These are phyloP conservation scores for Coemansia sp. DNA, from an alignment of 192 early-diverging fungal species.

Conservation along the genomic window DNA sequence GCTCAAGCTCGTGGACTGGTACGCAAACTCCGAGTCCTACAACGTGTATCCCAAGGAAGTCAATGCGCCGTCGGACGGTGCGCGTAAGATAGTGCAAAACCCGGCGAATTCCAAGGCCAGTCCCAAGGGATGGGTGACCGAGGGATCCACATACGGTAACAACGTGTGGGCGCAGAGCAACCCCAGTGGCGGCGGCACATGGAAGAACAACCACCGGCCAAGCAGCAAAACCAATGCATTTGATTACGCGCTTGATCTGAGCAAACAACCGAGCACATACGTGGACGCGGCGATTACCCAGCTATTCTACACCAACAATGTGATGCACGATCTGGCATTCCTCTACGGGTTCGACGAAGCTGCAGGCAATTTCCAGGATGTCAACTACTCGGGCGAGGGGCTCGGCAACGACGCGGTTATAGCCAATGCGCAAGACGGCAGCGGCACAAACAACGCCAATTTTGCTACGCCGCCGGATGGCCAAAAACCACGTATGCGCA, in stretches of 20 bases:
- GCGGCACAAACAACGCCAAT: conserved; percentile 90
- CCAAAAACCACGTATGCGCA: conserved; percentile 85
- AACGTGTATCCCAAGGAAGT: conserved; percentile 78
- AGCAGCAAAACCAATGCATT: conserved; percentile 58
- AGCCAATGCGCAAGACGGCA: conserved; percentile 90
- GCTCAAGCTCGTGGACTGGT: conserved; percentile 80
- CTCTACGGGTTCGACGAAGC: conserved; percentile 89
- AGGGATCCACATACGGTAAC: conserved; percentile 69
- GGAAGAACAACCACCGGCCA: conserved; percentile 81
- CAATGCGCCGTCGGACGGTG: conserved; percentile 76
- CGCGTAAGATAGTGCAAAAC: conserved; percentile 58
- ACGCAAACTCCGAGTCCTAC: conserved; percentile 70
- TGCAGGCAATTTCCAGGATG: conserved; percentile 92
- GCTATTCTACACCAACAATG: conserved; percentile 91
- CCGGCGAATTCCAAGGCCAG: conserved; percentile 62
- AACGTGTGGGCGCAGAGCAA: conserved; percentile 97
- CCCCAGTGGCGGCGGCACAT: conserved; percentile 70
- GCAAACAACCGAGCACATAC: conserved; percentile 66
- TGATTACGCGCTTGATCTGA: conserved; percentile 73
- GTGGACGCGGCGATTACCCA: conserved; percentile 82
- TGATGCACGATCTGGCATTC: conserved; percentile 86
- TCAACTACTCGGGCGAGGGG: conserved; percentile 78
- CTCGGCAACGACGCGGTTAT: conserved; percentile 81
- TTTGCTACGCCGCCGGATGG: conserved; percentile 97
- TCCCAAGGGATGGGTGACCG: conserved; percentile 88